Evolutionary conservation across 139 green algal species (phyloP).

Genomic region (Marvania coccoides): DNA sequence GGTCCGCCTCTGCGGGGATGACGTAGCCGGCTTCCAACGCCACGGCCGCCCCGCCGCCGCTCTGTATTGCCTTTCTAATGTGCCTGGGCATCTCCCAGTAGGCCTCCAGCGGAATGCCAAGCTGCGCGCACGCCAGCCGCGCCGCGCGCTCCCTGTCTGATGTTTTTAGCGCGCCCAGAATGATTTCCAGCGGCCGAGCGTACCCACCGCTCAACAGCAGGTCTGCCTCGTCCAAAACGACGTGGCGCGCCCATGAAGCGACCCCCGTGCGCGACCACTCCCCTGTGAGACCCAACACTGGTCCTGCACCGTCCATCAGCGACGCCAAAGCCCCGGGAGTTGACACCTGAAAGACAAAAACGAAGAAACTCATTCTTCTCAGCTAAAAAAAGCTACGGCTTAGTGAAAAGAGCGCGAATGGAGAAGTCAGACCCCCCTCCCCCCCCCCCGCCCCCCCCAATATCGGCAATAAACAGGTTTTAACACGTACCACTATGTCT

Average conservation of each 20-base stretch:
- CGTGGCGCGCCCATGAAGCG: slow-evolving; percentile 34
- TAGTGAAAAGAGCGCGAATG: too few species aligned
- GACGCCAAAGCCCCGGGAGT: slow-evolving; percentile 61
- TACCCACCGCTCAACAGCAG: slow-evolving; percentile 78
- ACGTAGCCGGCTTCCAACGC: slow-evolving; percentile 42
- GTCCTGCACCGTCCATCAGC: slow-evolving; percentile 31
- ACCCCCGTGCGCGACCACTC: slow-evolving; percentile 56
- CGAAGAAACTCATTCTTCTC: too few species aligned
- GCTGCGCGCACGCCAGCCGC: slow-evolving; percentile 31
- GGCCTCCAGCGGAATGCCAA: slow-evolving; percentile 31
- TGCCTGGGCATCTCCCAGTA: slow-evolving; percentile 40
- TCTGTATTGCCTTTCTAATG: slow-evolving; percentile 39
- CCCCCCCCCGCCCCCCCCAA: too few species aligned
- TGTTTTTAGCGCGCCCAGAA: slow-evolving; percentile 56
- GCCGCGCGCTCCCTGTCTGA: slow-evolving; percentile 43
- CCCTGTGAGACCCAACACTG: slow-evolving; percentile 42
- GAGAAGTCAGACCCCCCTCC: too few species aligned
- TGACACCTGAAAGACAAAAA: too few species aligned
- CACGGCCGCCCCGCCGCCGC: slow-evolving; percentile 24
- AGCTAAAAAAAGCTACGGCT: too few species aligned
- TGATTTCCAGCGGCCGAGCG: slow-evolving; percentile 30
- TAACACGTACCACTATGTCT: slow-evolving; percentile 70
- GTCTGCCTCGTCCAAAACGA: slow-evolving; percentile 95
- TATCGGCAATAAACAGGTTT: too few species aligned
- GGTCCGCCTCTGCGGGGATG: background rate